Evolutionary conservation across 805 yeast species (phyloP), one percentile per base, ranked within the genome.

Genomic region (Lachancea waltii): DNA sequence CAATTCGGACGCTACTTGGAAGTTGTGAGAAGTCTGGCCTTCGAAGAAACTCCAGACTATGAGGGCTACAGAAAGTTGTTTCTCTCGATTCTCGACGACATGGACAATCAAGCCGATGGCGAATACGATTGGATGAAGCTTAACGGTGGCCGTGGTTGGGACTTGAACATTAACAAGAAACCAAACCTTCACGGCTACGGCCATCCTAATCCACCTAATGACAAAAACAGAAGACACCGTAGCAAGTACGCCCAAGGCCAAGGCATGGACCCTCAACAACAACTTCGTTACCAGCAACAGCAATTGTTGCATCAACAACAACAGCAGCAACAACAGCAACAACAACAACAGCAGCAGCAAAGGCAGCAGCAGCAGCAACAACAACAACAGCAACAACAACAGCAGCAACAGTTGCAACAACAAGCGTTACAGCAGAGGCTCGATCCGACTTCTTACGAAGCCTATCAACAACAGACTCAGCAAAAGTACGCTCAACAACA

Each of bases 121-220:
- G 89, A 85, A 54, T 92, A 87, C 63, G 98, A 92, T 68, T 92
- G 98, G 98, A 85, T 87, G 95, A 84, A 82, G 53, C 70, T 92
- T 50, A 92, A 92, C 60, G 85, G 84, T 40, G 97, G 97, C 43
- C 79, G 81, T 60, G 97, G 97, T 38, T 90, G 96, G 95, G 97
- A 92, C 64, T 75, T 85, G 21, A 69, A 83, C 14, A 77, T 82
- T 46, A 87, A 87, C 64, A 87, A 86, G 60, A 89, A 89, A 63
- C 95, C 96, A 38, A 89, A 89, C 56, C 67, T 89, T 46, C 97
- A 89, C 62, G 97, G 97, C 30, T 89, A 89, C 61, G 97, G 97
- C 24, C 92, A 87, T 61, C 95, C 96, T 45, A 83, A 80, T 51
- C 96, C 95, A 41, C 81, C 81, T 36, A 75, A 71, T 37, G 76